Evolutionary conservation across 257 asterid genomes (phyloP).

Genomic region (Echites panduratus): DNA sequence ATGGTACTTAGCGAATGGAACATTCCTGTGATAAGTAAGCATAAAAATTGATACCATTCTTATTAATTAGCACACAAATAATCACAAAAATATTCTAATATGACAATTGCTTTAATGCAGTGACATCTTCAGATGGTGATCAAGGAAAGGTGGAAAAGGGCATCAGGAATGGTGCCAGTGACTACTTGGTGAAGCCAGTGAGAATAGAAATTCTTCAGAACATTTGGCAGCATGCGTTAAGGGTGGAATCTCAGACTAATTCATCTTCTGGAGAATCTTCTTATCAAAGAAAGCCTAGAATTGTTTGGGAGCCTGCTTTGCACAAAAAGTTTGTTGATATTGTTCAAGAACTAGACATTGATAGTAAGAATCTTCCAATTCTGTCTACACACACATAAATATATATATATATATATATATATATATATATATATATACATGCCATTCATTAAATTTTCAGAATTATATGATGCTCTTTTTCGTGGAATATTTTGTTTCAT

Average conservation of each 20-base stretch:
- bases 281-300: slow-evolving; percentile 57
- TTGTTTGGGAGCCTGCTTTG: slow-evolving; percentile 59
- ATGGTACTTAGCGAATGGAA: slow-evolving; percentile 65
- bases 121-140: slow-evolving; percentile 59
- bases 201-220: slow-evolving; percentile 55
- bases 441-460: no score
- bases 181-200: slow-evolving; percentile 66
- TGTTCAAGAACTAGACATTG: slow-evolving; percentile 55
- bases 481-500: no score
- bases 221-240: slow-evolving; percentile 59
- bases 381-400: no score
- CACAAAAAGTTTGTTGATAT: slow-evolving; percentile 61
- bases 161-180: slow-evolving; percentile 65
- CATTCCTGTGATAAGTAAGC: slow-evolving; percentile 60
- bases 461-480: no score
- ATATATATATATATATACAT: no score
- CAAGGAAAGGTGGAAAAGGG: slow-evolving; percentile 54
- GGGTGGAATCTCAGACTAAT: slow-evolving; percentile 8
- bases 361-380: slow-evolving; percentile 28
- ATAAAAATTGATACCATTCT: no score
- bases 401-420: no score
- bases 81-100: no score
- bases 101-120: slow-evolving; percentile 16
- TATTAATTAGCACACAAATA: background rate
- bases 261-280: slow-evolving; percentile 17